phyloP scores from a whole-genome alignment of 768 basidiomycete species.

The Tylopilus sp. region DNA sequence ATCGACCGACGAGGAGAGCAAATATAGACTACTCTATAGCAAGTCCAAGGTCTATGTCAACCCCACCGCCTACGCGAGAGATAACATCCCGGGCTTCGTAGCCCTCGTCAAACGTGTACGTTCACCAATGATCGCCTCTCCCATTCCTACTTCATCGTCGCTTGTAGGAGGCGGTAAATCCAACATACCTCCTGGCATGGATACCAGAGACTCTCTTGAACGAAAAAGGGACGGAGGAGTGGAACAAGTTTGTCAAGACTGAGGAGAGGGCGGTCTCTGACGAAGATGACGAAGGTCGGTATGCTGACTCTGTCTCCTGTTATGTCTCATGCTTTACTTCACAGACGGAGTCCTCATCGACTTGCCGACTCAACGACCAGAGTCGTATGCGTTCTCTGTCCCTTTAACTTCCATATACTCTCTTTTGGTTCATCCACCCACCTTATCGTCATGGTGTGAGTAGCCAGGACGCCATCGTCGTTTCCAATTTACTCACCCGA shows the following conservation, averaged over 20 bases:
- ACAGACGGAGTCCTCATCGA: slow-evolving; percentile 84
- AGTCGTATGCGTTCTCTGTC: slow-evolving; percentile 95
- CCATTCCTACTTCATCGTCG: slow-evolving; percentile 8
- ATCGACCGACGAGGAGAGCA: slow-evolving; percentile 48
- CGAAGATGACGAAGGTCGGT: slow-evolving; percentile 72
- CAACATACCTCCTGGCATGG: slow-evolving; percentile 86
- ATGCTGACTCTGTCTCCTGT: neutral
- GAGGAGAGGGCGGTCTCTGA: slow-evolving; percentile 59
- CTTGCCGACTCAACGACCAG: slow-evolving; percentile 75
- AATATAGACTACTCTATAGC: slow-evolving; percentile 76
- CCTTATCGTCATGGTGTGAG: slow-evolving; percentile 81
- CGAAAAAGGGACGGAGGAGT: slow-evolving; percentile 78
- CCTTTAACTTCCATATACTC: slow-evolving; percentile 88
- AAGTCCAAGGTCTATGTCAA: slow-evolving; percentile 96
- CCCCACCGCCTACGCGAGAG: slow-evolving; percentile 85
- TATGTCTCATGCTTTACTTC: slow-evolving; percentile 7
- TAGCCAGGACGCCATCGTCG: slow-evolving; percentile 15
- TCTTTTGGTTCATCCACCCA: slow-evolving; percentile 79
- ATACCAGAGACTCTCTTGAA: slow-evolving; percentile 84
- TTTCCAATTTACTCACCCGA: neutral
- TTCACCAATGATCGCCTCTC: slow-evolving; percentile 11
- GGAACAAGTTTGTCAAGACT: slow-evolving; percentile 86
- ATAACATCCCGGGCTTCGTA: slow-evolving; percentile 93
- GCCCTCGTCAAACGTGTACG: slow-evolving; percentile 85
- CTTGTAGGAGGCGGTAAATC: slow-evolving; percentile 65